Evolutionary conservation across 2,329 filamentous ascomycete species (phyloP), one percentile per base, ranked within the genome.

Genomic region (Sarocladium strictum): DNA sequence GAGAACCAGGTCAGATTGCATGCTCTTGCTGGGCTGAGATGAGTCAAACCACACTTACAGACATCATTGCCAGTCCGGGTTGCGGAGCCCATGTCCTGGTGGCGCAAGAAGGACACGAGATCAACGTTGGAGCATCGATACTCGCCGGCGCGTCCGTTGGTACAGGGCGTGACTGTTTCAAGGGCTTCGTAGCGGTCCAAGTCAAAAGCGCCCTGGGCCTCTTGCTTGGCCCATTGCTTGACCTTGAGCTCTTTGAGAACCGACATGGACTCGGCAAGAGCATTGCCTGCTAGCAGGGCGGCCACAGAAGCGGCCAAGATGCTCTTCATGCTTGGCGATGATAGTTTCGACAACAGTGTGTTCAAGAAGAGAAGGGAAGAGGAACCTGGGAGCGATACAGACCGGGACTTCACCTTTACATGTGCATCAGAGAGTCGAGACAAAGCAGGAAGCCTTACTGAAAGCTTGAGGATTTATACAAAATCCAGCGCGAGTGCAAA

Each of bases 61-160:
- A 69, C 55, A 55, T 69, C 67, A 58, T 69, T 69, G 51, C 69
- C 69, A 47, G 66, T 61, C 10, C 69, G 62, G 21, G 68, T 68
- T 14, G 56, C 57, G 40, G 64, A 66, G 29, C 67, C 68, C 59
- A 71, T 61, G 33, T 68, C 64, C 38, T 67, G 64, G 58, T 74
- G 71, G 53, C 65, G 63, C 29, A 72, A 55, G 63, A 73, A 74
- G 56, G 63, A 67, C 47, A 64, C 59, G 35, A 72, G 56, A 57
- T 74, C 69, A 55, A 73, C 62, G 47, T 69, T 69, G 35, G 63
- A 61, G 61, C 69, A 71, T 12, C 56, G 57, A 56, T 69, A 68
- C 52, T 66, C 67, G 38, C 65, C 67, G 4, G 67, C 62, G 57
- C 64, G 64, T 19, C 67, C 68, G 37, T 67, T 58, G 33, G 61